Base-by-base conservation (phyloP, 768 basidiomycete species). In the Rhodotorula paludigena region DNA sequence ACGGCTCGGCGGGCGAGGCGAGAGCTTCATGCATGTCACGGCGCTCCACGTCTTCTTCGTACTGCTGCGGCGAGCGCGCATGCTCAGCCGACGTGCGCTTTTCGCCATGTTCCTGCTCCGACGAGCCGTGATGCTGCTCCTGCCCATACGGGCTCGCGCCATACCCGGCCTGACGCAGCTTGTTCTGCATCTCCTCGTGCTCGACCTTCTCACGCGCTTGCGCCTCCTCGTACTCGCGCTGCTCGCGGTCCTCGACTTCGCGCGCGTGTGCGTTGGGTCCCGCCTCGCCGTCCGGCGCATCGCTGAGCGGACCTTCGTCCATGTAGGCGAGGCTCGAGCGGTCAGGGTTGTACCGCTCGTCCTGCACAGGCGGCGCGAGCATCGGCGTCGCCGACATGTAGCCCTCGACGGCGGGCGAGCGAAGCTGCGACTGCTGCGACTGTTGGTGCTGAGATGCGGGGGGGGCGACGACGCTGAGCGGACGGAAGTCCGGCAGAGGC, bases 281-380 rank as follows among this genome's bases (percentile, higher is more conserved):
- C 41, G 41, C 41, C 41, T 41, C 20, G 41, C 41, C 41, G 41
- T 60, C 45, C 32, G n/a, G 42, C 42, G 28, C 54, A 57, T 59
- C 56, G 41, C 57, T 63, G 35, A 38, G 42, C 30, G 60, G 61
- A n/a, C 62, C 69, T 35, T 68, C 66, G 18, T 66, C 73, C 57
- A 73, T 60, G 53, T 73, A 73, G 0, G 73, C 73, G 18, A 73
- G 45, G 32, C 56, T 59, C 15, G 68, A 61, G 6, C 73, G 65
- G 41, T 73, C 49, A 2, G 45, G 45, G 11, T 55, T 48, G n/a
- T 42, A 59, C 10, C 54, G 59, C 2, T 38, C 58, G 44, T 62
- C 44, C 32, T 30, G 32, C 10, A n/a, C 15, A 0, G 62, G 67
- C 35, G 67, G 48, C 11, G 67, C 57, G 32, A 68, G 58, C 8